A percentile compares a stretch with the other conserved stretches of the same genome.
phyloP scores from a whole-genome alignment of 1,284 basidiomycete genomes.

The Singerocomus inundabilis region DNA sequence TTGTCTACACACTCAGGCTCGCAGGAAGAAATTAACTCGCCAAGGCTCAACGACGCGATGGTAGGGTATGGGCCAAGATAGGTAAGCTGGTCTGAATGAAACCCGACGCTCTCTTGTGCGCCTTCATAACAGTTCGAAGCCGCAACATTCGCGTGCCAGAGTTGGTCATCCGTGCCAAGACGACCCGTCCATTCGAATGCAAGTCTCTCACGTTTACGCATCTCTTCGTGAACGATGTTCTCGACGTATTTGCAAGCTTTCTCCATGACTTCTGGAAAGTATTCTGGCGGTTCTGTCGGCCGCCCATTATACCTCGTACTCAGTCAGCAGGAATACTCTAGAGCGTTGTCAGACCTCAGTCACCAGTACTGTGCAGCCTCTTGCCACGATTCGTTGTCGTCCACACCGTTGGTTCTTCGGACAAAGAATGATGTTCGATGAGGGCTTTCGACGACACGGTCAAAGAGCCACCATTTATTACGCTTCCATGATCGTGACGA shows the following conservation, averaged over 20 bases:
- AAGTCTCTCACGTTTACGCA: constrained; percentile 61
- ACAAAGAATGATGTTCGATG: constrained; percentile 81
- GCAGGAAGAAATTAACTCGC: constrained; percentile 39
- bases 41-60: constrained; percentile 91
- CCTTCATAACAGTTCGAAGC: constrained; percentile 92
- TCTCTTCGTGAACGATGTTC: constrained; percentile 71
- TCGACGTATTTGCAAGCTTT: constrained; percentile 79
- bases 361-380: constrained; percentile 70
- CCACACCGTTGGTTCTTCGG: constrained; percentile 43
- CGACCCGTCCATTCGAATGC: constrained; percentile 68
- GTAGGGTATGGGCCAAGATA: constrained; percentile 91
- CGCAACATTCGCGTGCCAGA: constrained; percentile 88
- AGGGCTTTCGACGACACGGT: constrained; percentile 77
- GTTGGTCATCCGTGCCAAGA: constrained; percentile 31
- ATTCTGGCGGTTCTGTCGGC: constrained; percentile 50
- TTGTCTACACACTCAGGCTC: background rate
- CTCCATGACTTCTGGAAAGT: constrained; percentile 74
- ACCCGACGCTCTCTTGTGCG: constrained; percentile 80
- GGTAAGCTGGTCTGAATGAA: constrained; percentile 77
- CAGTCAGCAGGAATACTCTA: constrained; percentile 11
- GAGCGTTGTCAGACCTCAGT: constrained; percentile 6
- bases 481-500: constrained; percentile 63
- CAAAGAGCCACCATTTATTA: constrained; percentile 85
- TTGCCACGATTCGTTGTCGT: constrained; percentile 50
- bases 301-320: constrained; percentile 75